A percentile compares a stretch with the other conserved stretches of the same genome.
These are phyloP conservation scores for Penicillium sp. DNA, from an alignment of 2,329 filamentous ascomycete genomes.

Conservation along the genomic window DNA sequence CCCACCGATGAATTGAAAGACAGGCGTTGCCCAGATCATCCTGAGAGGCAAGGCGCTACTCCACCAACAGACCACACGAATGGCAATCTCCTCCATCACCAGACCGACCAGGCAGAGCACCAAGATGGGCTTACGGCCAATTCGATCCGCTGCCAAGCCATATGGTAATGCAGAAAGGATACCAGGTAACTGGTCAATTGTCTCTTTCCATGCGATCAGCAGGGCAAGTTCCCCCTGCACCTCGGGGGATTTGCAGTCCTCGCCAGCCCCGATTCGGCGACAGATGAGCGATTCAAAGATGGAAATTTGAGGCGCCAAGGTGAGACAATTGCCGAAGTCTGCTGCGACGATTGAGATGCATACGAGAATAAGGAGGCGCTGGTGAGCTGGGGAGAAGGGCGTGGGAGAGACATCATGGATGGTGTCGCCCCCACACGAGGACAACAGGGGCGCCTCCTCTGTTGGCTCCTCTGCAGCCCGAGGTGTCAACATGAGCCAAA, in stretches of 20 bases:
- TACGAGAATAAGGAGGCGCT: neutral
- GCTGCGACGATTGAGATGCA: neutral
- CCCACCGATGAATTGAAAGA: neutral
- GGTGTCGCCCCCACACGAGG: neutral
- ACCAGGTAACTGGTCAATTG: neutral
- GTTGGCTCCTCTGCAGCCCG: neutral
- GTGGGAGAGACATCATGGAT: neutral
- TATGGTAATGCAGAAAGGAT: neutral
- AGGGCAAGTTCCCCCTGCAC: neutral
- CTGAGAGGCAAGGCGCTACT: neutral
- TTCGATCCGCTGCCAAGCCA: neutral
- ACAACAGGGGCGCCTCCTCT: neutral
- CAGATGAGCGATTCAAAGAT: neutral
- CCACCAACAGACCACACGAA: slow-evolving; percentile 1
- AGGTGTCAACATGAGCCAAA: neutral
- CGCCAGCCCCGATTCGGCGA: neutral
- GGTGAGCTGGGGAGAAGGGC: neutral
- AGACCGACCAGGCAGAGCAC: neutral
- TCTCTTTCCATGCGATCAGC: neutral
- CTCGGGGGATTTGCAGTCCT: neutral
- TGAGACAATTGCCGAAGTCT: neutral
- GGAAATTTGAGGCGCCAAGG: neutral
- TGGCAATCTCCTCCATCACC: neutral
- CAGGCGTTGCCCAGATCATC: slow-evolving; percentile 1
- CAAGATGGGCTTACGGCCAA: slow-evolving; percentile 1